Percentiles rank a stretch among this genome's conserved stretches.
Conservation (phyloP, 257 asterid genomes). For the Penstemon barbatus region DNA sequence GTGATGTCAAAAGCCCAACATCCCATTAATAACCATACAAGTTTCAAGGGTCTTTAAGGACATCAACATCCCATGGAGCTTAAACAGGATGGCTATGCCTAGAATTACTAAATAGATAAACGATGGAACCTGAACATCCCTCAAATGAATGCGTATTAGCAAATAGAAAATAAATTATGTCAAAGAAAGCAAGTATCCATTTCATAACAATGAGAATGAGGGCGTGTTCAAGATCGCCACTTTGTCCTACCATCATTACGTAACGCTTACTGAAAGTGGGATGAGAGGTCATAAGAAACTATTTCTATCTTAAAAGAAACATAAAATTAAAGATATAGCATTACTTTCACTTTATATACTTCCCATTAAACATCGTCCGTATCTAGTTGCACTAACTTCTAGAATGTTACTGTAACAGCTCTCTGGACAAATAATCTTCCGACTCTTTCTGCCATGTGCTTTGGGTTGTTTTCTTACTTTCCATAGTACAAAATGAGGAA, state of each 20-base stretch:
- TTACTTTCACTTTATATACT: not conserved
- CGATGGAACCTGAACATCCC: conserved; percentile 7
- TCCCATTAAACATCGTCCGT: not conserved
- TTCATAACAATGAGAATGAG: conserved; percentile 10
- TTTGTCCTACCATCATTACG: conserved; percentile 16
- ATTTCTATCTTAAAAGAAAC: not conserved
- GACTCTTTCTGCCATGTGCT: not conserved
- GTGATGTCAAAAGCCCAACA: conserved; percentile 10
- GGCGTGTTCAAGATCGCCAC: not conserved
- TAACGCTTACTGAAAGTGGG: conserved; percentile 17
- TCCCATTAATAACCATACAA: not conserved
- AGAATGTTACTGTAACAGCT: not conserved
- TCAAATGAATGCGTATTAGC: no score
- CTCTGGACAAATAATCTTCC: not conserved
- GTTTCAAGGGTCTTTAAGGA: conserved; percentile 4
- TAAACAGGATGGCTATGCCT: not conserved
- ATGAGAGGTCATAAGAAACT: not conserved
- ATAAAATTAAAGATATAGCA: not conserved
- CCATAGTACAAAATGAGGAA: conserved; percentile 16
- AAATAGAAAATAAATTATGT: not conserved
- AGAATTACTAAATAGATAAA: no score
- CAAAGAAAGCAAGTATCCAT: not conserved
- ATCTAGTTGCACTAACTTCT: not conserved
- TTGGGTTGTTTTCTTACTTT: conserved; percentile 16
- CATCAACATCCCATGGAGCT: conserved; percentile 7